These are phyloP conservation scores for Puccinia sorghi DNA, from an alignment of 1,284 basidiomycete species.

Conservation along the genomic window DNA sequence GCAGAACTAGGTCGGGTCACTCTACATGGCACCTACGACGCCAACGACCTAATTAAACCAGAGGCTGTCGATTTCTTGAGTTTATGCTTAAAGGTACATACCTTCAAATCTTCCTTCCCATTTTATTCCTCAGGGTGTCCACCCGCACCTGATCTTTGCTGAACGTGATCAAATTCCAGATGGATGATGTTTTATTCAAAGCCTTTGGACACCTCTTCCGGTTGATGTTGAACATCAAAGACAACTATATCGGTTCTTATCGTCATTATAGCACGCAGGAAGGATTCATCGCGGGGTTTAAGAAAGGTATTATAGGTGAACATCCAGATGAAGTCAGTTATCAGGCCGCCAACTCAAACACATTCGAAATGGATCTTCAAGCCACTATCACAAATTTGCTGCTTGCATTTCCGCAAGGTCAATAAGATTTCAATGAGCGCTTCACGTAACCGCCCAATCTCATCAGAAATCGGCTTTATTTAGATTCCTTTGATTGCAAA, in stretches of 20 bases:
- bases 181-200: conserved; percentile 67
- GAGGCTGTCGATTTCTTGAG: conserved; percentile 76
- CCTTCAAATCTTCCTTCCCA: conserved; percentile 18
- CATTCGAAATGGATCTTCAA: conserved; percentile 26
- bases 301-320: conserved; percentile 19
- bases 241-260: conserved; percentile 88
- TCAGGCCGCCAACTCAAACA: conserved; percentile 11
- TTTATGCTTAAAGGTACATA: conserved; percentile 68
- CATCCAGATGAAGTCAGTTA: conserved; percentile 16
- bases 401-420: conserved; percentile 39
- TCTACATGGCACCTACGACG: conserved; percentile 73
- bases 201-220: conserved; percentile 81
- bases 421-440: not conserved
- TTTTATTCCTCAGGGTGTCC: conserved; percentile 46
- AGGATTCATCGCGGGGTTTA: conserved; percentile 26
- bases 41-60: conserved; percentile 67
- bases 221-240: conserved; percentile 78
- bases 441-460: not conserved
- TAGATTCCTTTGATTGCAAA: conserved; percentile 35
- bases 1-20: conserved; percentile 66
- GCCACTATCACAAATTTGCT: conserved; percentile 22
- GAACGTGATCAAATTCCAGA: conserved; percentile 52
- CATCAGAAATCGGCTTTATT: not conserved
- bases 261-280: conserved; percentile 70
- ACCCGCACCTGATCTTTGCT: conserved; percentile 8